Evolutionary conservation across 768 basidiomycete species (phyloP), one percentile per base, ranked within the genome.

Genomic region (Leccinum truebloodii): DNA sequence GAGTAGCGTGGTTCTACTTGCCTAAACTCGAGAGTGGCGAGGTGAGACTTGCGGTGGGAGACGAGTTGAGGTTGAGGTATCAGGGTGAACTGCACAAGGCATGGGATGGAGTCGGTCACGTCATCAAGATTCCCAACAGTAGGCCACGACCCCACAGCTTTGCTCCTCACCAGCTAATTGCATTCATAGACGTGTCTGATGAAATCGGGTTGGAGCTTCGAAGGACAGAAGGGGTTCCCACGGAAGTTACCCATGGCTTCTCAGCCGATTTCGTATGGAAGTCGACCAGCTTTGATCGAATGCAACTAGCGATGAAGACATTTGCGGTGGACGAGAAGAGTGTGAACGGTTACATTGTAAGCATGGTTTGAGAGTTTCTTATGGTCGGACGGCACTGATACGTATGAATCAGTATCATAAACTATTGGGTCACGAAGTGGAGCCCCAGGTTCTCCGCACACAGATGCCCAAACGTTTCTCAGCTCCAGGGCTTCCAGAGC

Each of bases 251-350:
- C 0, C 94, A 95, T 71, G 92, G 93, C 67, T 98, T 97, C 69
- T 88, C 92, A 0, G 97, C 90, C n/a, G 97, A 99, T 74, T 99
- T 98, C 69, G 96, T 99, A 5, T 99, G 97, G 97, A 99, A 99
- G 76, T 95, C 95, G 5, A 99, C 97, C 1, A 98, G 96, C 74
- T 99, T 99, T 69, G 97, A 99, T 74, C 84, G 97, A 53, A 99
- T 99, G 97, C 97, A 99, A 72, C 83, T 94, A 35, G 96, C 97
- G 0, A 98, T 99, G 96, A 98, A 98, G 83, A 98, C 95, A 1
- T 99, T 99, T 71, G 97, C 97, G 8, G 91, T 99, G 18, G 97
- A 99, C 67, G 97, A 99, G 76, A 97, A 98, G 81, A 97, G 95
- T 72, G 97, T 99, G 67, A 95, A 93, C 71, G 97, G 96, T 12